Percentiles rank a stretch among this genome's conserved stretches.
Conservation (phyloP, 192 early-diverging fungal genomes). For the Irineochytrium annulatum region DNA sequence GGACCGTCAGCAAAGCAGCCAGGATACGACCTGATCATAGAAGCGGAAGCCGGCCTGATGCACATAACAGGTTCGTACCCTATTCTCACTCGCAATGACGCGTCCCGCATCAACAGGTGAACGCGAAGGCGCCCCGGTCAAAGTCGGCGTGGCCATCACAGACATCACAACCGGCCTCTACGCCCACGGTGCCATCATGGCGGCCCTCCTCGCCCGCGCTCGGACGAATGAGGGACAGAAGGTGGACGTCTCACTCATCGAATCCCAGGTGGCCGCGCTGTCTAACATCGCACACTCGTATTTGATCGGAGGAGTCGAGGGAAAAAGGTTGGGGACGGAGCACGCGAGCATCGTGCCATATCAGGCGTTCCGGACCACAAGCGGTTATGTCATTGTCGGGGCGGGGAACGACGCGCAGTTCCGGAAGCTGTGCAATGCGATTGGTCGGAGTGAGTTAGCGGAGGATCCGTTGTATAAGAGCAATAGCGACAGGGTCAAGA, state of each 20-base stretch:
- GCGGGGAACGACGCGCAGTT: slow-evolving; percentile 90
- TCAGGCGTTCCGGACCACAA: slow-evolving; percentile 62
- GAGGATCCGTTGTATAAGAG: slow-evolving; percentile 52
- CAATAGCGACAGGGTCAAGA: slow-evolving; percentile 69
- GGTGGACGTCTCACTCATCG: slow-evolving; percentile 83
- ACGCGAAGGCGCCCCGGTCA: slow-evolving; percentile 74
- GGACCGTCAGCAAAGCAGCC: slow-evolving; percentile 77
- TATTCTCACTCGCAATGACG: background rate
- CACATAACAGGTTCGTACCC: slow-evolving; percentile 70
- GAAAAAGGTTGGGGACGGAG: slow-evolving; percentile 76
- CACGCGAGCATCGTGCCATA: slow-evolving; percentile 94
- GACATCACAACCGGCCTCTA: slow-evolving; percentile 74
- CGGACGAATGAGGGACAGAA: slow-evolving; percentile 66
- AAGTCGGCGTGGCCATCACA: slow-evolving; percentile 96
- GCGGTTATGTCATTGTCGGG: slow-evolving; percentile 82
- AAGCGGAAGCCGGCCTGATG: slow-evolving; percentile 86
- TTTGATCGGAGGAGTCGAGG: slow-evolving; percentile 69
- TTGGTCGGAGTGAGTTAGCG: slow-evolving; percentile 49
- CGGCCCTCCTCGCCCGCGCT: slow-evolving; percentile 69
- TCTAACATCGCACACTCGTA: slow-evolving; percentile 89
- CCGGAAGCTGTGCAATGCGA: slow-evolving; percentile 51
- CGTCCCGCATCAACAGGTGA: slow-evolving; percentile 44
- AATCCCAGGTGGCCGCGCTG: slow-evolving; percentile 80
- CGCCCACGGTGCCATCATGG: slow-evolving; percentile 85
- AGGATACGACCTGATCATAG: slow-evolving; percentile 77